These are phyloP conservation scores for Claviceps fusiformis DNA, from an alignment of 2,329 filamentous ascomycete genomes.

Conservation along the genomic window DNA sequence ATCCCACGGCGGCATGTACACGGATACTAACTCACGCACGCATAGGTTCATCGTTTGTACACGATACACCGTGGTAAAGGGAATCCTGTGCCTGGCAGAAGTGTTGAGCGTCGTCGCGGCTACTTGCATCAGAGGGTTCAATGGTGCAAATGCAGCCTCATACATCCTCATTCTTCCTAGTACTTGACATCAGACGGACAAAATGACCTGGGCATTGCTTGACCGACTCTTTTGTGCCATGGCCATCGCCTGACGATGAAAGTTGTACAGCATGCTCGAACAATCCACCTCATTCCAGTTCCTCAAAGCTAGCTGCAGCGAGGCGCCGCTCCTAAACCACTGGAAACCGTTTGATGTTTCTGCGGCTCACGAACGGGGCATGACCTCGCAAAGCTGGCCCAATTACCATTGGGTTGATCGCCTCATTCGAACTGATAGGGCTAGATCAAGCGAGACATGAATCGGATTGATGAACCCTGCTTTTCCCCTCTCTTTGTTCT, in stretches of 20 bases:
- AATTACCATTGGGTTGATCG: background rate
- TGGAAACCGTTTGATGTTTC: background rate
- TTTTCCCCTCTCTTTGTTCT: background rate
- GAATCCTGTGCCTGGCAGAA: background rate
- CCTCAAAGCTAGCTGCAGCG: background rate
- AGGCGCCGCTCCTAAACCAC: background rate
- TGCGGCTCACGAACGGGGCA: background rate
- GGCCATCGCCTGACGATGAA: background rate
- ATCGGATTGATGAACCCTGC: background rate
- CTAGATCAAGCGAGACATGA: constrained; percentile 1
- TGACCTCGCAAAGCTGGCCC: background rate
- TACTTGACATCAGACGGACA: background rate
- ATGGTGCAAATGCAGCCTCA: background rate
- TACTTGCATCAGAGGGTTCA: background rate
- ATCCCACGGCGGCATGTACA: background rate
- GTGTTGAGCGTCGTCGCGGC: background rate
- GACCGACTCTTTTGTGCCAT: background rate
- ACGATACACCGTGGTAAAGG: background rate
- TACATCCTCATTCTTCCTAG: background rate
- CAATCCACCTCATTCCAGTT: background rate
- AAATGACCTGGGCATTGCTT: background rate
- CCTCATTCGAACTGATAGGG: background rate
- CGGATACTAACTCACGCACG: background rate
- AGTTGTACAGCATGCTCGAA: background rate
- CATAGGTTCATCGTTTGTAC: too few relatives aligned